phyloP scores from a whole-genome alignment of 2,329 filamentous ascomycete species.

The Botrytis tulipae region DNA sequence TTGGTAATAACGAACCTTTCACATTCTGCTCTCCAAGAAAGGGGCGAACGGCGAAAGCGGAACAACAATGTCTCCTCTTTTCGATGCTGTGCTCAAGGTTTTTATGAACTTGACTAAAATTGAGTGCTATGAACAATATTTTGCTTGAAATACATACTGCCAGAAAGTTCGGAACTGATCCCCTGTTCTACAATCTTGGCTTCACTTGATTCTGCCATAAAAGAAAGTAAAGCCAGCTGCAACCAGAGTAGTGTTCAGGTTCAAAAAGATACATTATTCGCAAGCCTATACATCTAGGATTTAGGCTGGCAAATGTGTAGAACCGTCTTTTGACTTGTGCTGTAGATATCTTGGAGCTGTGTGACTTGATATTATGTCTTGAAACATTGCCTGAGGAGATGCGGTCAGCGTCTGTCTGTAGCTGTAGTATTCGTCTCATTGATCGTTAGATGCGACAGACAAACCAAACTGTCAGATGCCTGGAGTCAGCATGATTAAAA shows the following conservation, averaged over 20 bases:
- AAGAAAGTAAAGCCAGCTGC: not conserved
- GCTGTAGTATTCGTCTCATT: not conserved
- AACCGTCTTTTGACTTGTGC: not conserved
- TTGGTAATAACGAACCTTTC: not conserved
- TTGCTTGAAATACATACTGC: not conserved
- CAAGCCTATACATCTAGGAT: not conserved
- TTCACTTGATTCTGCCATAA: not conserved
- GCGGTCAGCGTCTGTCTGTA: not conserved
- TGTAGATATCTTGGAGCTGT: not conserved
- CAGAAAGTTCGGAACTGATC: not conserved
- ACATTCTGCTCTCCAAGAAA: not conserved
- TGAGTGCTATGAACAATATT: not conserved
- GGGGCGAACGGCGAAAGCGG: not conserved
- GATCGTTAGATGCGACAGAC: not conserved
- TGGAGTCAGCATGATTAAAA: not conserved
- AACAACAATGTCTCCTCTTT: not conserved
- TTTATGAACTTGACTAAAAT: not conserved
- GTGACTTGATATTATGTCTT: not conserved
- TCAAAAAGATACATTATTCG: not conserved
- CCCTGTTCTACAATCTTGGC: not conserved
- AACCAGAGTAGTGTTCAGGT: not conserved
- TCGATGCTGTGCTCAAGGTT: not conserved
- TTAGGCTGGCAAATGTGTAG: not conserved
- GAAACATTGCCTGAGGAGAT: not conserved
- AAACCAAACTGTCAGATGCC: not conserved